Evolutionary conservation across 257 asterid species (phyloP).

Genomic region (Nicotiana attenuata): DNA sequence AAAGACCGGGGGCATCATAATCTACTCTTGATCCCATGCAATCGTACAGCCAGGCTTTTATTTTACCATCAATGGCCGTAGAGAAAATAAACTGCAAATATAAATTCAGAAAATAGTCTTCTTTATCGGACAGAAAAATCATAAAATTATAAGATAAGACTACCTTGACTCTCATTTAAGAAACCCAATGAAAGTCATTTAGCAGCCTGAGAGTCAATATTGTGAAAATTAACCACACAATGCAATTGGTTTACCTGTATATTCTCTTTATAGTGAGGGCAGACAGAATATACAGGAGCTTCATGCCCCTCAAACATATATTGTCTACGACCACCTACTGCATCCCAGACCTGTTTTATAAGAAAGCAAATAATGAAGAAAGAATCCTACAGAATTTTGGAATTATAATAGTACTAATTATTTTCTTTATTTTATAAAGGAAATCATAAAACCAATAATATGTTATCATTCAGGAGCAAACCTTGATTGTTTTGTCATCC

Average conservation of each 20-base stretch:
- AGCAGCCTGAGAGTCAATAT: slow-evolving; percentile 5
- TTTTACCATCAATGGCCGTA: slow-evolving; percentile 94
- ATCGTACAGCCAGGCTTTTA: slow-evolving; percentile 97
- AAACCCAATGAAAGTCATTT: slow-evolving; percentile 4
- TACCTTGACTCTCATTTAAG: background rate
- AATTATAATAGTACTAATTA: background rate
- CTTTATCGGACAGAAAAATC: background rate
- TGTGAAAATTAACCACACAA: background rate
- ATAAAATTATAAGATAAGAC: background rate
- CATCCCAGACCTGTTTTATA: slow-evolving; percentile 82
- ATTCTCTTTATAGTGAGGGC: slow-evolving; percentile 85
- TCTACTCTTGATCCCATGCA: slow-evolving; percentile 95
- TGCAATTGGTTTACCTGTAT: slow-evolving; percentile 51
- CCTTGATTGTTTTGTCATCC: slow-evolving; percentile 91
- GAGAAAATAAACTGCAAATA: slow-evolving; percentile 85
- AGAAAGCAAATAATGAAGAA: slow-evolving; percentile 14
- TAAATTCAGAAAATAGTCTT: background rate
- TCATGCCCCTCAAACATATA: slow-evolving; percentile 88
- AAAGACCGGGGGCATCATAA: slow-evolving; percentile 97
- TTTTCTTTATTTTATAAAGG: background rate
- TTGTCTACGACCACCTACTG: slow-evolving; percentile 63
- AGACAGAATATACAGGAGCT: slow-evolving; percentile 91
- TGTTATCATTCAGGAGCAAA: slow-evolving; percentile 13
- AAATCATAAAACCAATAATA: background rate
- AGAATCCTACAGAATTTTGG: background rate